A percentile compares a stretch with the other conserved stretches of the same genome.
Evolutionary conservation across 495 filamentous ascomycete genomes (phyloP).

Genomic region (Neurospora sp.): DNA sequence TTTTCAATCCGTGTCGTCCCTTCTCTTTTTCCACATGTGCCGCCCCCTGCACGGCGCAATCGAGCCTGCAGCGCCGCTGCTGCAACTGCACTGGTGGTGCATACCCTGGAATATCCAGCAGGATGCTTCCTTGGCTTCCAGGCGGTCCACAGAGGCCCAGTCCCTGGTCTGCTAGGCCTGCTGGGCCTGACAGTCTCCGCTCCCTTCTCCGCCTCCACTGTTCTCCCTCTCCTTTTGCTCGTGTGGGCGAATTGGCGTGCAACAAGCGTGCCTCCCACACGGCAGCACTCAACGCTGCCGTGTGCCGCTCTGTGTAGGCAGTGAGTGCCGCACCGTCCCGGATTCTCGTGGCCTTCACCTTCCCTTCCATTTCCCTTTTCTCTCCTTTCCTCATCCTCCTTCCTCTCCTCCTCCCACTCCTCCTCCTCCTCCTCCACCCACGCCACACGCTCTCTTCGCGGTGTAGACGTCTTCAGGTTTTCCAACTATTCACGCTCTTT

Average conservation of each 20-base stretch:
- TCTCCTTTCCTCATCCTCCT: slow-evolving; percentile 6
- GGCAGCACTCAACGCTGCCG: neutral
- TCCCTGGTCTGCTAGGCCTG: slow-evolving; percentile 6
- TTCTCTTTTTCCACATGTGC: neutral
- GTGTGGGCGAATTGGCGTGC: neutral
- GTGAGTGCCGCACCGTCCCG: neutral
- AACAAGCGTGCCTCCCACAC: neutral
- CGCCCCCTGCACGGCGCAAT: neutral
- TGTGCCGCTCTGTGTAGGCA: neutral
- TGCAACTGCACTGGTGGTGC: neutral
- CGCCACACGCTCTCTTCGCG: slow-evolving; percentile 2
- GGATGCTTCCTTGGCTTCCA: neutral
- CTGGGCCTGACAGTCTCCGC: slow-evolving; percentile 10
- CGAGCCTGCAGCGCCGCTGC: neutral
- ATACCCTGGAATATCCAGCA: neutral
- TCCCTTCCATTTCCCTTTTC: slow-evolving; percentile 8
- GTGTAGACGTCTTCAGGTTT: slow-evolving; percentile 11
- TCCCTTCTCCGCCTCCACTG: slow-evolving; percentile 4
- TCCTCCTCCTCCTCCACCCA: slow-evolving; percentile 1
- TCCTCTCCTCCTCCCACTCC: slow-evolving; percentile 1
- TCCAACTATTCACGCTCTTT: slow-evolving; percentile 19
- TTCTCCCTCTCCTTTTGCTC: neutral
- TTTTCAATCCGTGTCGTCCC: neutral
- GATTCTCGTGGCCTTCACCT: slow-evolving; percentile 2
- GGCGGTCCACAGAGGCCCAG: neutral